A percentile compares a stretch with the other conserved stretches of the same genome.
These are phyloP conservation scores for Aureobasidium namibiae DNA, from an alignment of 2,329 filamentous ascomycete species.

Conservation along the genomic window DNA sequence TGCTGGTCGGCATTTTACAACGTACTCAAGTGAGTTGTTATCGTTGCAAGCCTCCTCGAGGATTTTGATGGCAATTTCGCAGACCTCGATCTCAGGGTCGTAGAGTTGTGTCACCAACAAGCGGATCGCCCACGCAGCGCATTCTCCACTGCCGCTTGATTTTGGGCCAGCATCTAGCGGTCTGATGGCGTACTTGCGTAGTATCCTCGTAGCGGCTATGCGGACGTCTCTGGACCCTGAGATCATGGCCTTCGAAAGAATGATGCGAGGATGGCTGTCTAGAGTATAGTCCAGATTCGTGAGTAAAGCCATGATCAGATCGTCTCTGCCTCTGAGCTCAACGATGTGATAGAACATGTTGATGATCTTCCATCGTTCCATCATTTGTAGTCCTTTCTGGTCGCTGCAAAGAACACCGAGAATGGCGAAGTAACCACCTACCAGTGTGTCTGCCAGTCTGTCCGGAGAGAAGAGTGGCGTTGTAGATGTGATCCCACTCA, in stretches of 20 bases:
- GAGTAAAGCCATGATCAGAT: constrained; percentile 80
- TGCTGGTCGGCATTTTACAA: constrained; percentile 90
- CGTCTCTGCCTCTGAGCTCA: constrained; percentile 80
- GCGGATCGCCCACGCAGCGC: constrained; percentile 93
- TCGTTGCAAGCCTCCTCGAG: constrained; percentile 95
- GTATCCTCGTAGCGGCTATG: constrained; percentile 77
- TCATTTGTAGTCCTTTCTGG: constrained; percentile 71
- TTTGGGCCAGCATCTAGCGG: constrained; percentile 36
- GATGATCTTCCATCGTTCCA: constrained; percentile 95
- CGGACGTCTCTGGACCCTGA: constrained; percentile 84
- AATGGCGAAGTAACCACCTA: constrained; percentile 89
- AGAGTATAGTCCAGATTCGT: constrained; percentile 88
- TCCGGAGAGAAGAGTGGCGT: constrained; percentile 84
- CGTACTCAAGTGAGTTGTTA: constrained; percentile 83
- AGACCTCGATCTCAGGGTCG: constrained; percentile 93
- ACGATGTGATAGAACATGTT: constrained; percentile 99
- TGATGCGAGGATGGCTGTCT: constrained; percentile 76
- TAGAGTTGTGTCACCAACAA: constrained; percentile 97
- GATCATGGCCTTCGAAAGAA: constrained; percentile 88
- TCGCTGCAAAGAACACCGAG: constrained; percentile 81
- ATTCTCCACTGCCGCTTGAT: constrained; percentile 40
- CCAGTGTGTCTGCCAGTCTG: constrained; percentile 76
- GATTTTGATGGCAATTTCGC: constrained; percentile 92
- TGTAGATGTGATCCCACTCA: constrained; percentile 64
- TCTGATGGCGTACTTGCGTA: constrained; percentile 75